Base-by-base conservation (phyloP, 2,329 filamentous ascomycete species). In the Paraconiothyrium brasiliense region DNA sequence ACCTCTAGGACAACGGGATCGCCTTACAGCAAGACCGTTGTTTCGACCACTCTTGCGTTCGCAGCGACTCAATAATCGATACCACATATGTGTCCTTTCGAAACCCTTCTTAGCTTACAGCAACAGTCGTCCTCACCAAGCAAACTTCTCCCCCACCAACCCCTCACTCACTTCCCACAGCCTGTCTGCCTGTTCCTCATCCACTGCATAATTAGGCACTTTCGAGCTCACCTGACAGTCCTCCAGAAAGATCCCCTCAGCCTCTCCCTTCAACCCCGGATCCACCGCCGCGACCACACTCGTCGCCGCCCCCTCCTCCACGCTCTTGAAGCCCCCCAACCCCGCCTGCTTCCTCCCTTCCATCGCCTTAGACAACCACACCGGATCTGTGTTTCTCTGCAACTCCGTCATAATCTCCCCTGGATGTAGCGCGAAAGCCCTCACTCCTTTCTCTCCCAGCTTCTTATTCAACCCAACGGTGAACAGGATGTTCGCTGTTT, bases 301-400 rank as follows among this genome's bases (percentile, higher is more conserved):
- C 7, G 77, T 80, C 7, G 78, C 75, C 20, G 77, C 75, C 1
- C 77, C 78, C 57, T 80, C 76, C 24, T 68, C 73, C 3, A 61
- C 30, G 10, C 62, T 74, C 54, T 76, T 79, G 60, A 72, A 61
- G 1, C 30, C 52, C 4, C 46, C 8, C 20, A 49, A 60, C 8
- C 55, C 55, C 4, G n/a, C 24, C 35, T 58, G 22, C 20, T 2
- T 14, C 35, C 48, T 43, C 6, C 13, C 7, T 16, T 58, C 55
- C 22, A 32, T 10, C 11, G 44, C 30, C 14, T 58, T 52, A 3
- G 14, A 39, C 7, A 58, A 20, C 46, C 52, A 57, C 35, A 2
- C 41, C 27, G 5, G 27, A 27, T 52, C 44, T 46, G 30, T 47
- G 20, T 35, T 24, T 20, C 57, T 14, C 7, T 35, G 27, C 50